Conservation (phyloP, 2,329 filamentous ascomycete genomes). For the Colletotrichum sp. region DNA sequence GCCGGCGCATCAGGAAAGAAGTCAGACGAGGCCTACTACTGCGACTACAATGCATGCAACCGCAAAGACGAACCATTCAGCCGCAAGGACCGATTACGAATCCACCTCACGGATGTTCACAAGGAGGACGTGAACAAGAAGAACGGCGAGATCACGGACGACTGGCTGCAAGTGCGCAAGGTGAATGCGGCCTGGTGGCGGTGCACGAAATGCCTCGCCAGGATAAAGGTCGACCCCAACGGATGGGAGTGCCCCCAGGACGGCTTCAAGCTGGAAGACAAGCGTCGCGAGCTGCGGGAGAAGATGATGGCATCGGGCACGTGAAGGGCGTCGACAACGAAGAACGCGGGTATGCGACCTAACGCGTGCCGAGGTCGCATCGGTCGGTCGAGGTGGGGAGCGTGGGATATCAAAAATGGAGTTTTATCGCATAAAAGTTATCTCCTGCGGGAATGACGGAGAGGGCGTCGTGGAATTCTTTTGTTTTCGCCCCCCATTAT, state of each 20-base stretch:
- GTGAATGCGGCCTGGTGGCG: constrained; percentile 56
- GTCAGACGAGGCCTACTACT: constrained; percentile 46
- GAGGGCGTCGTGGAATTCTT: constrained; percentile 1
- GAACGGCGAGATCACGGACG: constrained; percentile 40
- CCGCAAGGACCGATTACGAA: constrained; percentile 61
- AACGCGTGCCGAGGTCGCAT: not conserved
- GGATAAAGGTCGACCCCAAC: constrained; percentile 43
- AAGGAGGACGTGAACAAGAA: constrained; percentile 56
- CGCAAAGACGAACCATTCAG: constrained; percentile 52
- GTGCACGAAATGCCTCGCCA: constrained; percentile 55
- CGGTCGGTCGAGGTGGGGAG: not conserved
- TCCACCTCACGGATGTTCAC: constrained; percentile 61
- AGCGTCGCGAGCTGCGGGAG: constrained; percentile 22
- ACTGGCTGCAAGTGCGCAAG: constrained; percentile 44
- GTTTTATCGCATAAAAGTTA: constrained; percentile 13
- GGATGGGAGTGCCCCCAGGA: constrained; percentile 48
- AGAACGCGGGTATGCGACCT: not conserved
- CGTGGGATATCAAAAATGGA: not conserved
- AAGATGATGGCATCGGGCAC: not conserved
- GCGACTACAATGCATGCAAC: constrained; percentile 56
- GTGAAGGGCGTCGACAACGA: not conserved
- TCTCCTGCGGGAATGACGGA: constrained; percentile 1
- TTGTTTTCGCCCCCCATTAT: not conserved
- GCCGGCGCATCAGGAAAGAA: constrained; percentile 25
- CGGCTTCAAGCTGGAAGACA: constrained; percentile 19